Percentiles rank a stretch among this genome's conserved stretches.
Conservation (phyloP, 306 rosid genomes). For the Mimosa pudica region DNA sequence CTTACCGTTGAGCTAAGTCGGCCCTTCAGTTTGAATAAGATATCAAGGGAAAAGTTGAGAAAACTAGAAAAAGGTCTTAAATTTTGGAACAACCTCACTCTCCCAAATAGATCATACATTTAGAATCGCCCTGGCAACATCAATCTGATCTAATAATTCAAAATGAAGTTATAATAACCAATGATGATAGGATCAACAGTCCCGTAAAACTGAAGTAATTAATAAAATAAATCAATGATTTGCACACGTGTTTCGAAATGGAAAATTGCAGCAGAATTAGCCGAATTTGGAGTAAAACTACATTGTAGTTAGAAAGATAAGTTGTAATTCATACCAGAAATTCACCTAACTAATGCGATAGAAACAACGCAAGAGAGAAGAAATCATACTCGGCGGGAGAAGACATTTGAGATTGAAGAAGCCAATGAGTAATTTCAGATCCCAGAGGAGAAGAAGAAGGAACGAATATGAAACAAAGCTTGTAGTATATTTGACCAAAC, state of each 20-base stretch:
- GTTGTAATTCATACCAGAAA: not conserved
- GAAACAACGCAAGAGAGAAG: not conserved
- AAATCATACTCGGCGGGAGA: conserved; percentile 57
- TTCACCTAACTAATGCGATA: not conserved
- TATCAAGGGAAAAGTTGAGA: too few species aligned
- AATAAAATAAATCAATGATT: not conserved
- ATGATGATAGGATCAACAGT: not conserved
- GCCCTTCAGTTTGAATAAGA: too few species aligned
- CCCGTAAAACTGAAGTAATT: not conserved
- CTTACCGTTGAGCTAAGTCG: too few species aligned
- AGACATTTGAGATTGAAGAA: not conserved
- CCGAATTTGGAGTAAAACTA: not conserved
- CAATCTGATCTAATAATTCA: not conserved
- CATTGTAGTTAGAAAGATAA: not conserved
- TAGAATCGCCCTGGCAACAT: not conserved
- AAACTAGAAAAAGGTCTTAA: too few species aligned
- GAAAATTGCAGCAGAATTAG: not conserved
- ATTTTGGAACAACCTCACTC: too few species aligned
- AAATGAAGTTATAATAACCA: not conserved
- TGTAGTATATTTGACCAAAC: not conserved
- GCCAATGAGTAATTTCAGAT: not conserved
- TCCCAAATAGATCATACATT: too few species aligned
- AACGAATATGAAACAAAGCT: not conserved
- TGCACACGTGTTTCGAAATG: not conserved
- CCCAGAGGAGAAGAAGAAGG: not conserved